phyloP scores from a whole-genome alignment of 78 protist genomes.

The Pigoraptor vietnamica region DNA sequence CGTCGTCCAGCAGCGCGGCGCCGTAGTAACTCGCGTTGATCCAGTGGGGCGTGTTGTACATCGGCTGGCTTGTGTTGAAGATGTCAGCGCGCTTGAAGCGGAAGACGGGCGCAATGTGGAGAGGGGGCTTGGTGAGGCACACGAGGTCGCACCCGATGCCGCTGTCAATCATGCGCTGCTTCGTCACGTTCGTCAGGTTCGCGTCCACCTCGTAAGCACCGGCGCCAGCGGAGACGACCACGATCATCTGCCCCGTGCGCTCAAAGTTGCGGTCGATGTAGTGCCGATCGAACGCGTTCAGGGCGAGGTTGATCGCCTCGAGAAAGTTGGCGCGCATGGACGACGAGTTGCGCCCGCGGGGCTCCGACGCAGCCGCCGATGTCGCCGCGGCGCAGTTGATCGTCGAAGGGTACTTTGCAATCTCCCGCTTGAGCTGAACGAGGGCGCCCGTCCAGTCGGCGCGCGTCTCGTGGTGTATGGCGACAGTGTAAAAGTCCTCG shows the following conservation, averaged over 20 bases:
- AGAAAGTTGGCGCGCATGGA: constrained; percentile 28
- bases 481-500: constrained; percentile 19
- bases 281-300: constrained; percentile 26
- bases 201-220: constrained; percentile 35
- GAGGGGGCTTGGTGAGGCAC: constrained; percentile 27
- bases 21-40: neutral
- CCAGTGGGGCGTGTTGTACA: constrained; percentile 18
- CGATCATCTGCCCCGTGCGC: constrained; percentile 49
- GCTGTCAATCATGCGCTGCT: constrained; percentile 47
- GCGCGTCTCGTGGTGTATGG: neutral
- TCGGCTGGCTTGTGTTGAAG: neutral
- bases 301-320: constrained; percentile 51
- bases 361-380: neutral
- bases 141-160: constrained; percentile 49
- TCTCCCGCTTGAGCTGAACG: neutral
- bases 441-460: neutral
- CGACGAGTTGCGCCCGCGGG: neutral
- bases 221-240: constrained; percentile 39
- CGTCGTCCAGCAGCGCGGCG: neutral
- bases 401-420: neutral
- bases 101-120: constrained; percentile 33
- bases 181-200: neutral
- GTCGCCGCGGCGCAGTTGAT: neutral
- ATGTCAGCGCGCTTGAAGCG: neutral
- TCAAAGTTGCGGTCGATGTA: constrained; percentile 45